Conservation (phyloP, 495 filamentous ascomycete species). For the Apiosordaria backusii region DNA sequence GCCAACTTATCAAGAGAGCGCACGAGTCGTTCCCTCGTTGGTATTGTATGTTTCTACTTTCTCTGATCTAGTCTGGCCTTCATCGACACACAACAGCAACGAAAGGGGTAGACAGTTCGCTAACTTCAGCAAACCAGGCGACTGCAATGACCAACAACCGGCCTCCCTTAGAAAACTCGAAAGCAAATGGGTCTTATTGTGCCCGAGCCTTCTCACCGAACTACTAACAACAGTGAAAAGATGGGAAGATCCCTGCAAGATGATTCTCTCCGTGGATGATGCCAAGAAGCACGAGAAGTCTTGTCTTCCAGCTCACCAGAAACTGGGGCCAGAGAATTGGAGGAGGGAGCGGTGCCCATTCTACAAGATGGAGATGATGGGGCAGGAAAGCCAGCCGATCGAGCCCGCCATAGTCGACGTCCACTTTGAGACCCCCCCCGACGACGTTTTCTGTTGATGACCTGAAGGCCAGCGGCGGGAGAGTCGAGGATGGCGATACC, state of each 20-base stretch:
- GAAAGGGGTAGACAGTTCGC: not conserved
- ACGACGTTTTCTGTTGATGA: no score
- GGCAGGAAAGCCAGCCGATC: not conserved
- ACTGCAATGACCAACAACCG: no score
- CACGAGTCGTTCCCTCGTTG: not conserved
- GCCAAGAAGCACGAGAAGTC: not conserved
- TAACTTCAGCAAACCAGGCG: not conserved
- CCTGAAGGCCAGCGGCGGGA: no score
- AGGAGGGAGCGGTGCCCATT: not conserved
- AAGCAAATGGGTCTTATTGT: no score
- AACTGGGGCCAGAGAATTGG: not conserved
- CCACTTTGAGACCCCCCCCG: no score
- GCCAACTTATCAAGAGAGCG: not conserved
- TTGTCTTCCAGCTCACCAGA: not conserved
- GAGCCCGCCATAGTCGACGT: not conserved
- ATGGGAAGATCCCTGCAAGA: not conserved
- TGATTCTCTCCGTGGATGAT: not conserved
- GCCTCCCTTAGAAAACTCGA: no score
- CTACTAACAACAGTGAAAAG: no score
- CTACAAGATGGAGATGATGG: not conserved
- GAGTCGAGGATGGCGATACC: no score
- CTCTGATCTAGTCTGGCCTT: not conserved
- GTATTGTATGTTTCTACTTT: not conserved
- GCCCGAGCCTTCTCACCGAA: no score
- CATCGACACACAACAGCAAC: no score